Evolutionary conservation across 345 rosid species (phyloP).

Genomic region (Boechera stricta): DNA sequence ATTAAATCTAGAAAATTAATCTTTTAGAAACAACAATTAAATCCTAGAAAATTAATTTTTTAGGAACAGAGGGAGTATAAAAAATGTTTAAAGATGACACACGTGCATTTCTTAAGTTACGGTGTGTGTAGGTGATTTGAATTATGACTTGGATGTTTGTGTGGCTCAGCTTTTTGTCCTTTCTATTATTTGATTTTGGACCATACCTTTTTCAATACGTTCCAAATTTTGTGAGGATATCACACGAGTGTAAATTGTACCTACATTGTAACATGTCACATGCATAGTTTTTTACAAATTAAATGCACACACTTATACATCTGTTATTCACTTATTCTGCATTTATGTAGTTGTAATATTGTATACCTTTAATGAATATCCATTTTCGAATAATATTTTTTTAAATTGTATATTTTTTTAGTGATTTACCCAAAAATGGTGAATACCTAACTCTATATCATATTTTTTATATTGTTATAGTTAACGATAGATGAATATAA

Average conservation of each 20-base stretch:
- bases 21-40: no score
- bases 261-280: constrained; percentile 28
- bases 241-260: constrained; percentile 26
- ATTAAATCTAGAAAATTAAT: no score
- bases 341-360: neutral
- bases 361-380: constrained; percentile 2
- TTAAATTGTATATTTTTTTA: neutral
- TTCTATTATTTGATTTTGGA: constrained; percentile 14
- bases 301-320: constrained; percentile 30
- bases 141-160: constrained; percentile 1
- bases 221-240: neutral
- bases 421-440: no score
- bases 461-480: no score
- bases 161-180: constrained; percentile 20
- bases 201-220: constrained; percentile 27
- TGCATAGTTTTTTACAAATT: constrained; percentile 1
- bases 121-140: constrained; percentile 22
- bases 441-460: no score
- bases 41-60: no score
- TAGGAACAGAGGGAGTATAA: neutral
- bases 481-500: no score
- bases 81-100: constrained; percentile 2
- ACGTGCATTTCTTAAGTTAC: constrained; percentile 26
- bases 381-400: neutral
- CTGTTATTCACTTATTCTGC: constrained; percentile 2